These are phyloP conservation scores for Clonostachys sp. DNA, from an alignment of 2,329 filamentous ascomycete species.

Conservation along the genomic window DNA sequence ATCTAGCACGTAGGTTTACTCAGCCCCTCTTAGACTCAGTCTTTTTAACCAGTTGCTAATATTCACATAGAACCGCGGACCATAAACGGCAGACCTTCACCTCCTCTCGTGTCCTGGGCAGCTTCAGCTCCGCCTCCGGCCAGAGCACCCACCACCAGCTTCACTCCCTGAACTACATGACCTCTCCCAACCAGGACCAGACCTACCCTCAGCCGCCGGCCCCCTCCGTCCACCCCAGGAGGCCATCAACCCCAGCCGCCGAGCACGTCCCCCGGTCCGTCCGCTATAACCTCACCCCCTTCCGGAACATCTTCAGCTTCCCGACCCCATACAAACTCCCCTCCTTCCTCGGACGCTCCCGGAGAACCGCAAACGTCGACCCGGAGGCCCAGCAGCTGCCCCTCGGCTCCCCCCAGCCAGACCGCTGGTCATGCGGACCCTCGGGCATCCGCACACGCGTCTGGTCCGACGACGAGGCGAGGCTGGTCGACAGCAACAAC, in stretches of 20 bases:
- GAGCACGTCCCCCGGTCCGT: background rate
- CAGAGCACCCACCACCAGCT: background rate
- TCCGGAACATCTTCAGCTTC: slow-evolving; percentile 25
- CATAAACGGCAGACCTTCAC: slow-evolving; percentile 11
- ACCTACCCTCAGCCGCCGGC: slow-evolving; percentile 3
- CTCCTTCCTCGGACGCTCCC: slow-evolving; percentile 4
- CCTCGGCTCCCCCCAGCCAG: background rate
- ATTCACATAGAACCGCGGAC: slow-evolving; percentile 5
- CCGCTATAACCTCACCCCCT: slow-evolving; percentile 4
- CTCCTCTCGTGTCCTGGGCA: slow-evolving; percentile 10
- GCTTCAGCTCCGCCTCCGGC: slow-evolving; percentile 8
- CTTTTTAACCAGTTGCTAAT: background rate
- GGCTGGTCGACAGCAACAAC: background rate
- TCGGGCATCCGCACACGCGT: slow-evolving; percentile 14
- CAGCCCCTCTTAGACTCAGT: too few species aligned
- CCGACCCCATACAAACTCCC: slow-evolving; percentile 11
- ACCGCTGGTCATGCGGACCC: background rate
- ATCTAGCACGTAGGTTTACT: background rate
- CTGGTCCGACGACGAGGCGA: slow-evolving; percentile 16
- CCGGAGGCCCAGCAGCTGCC: background rate
- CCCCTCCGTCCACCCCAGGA: background rate
- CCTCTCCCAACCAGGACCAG: slow-evolving; percentile 1
- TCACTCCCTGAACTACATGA: slow-evolving; percentile 4
- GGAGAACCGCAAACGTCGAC: background rate
- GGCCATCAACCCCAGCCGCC: slow-evolving; percentile 1